Evolutionary conservation across 2,329 filamentous ascomycete species (phyloP).

Genomic region (Stagonosporopsis tanaceti): DNA sequence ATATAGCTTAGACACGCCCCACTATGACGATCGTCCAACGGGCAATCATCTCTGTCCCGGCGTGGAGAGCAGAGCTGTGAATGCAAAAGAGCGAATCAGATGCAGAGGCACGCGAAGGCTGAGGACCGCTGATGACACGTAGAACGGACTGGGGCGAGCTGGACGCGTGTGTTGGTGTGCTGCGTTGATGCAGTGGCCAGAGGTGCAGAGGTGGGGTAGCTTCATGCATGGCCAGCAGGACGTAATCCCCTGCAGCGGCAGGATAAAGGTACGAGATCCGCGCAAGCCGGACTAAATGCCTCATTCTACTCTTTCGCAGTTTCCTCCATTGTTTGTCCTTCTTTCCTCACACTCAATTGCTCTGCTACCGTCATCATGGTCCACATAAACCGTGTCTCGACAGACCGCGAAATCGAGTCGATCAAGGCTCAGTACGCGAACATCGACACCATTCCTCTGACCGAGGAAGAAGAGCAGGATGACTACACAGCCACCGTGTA

Average conservation of each 20-base stretch:
- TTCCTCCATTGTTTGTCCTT: not conserved
- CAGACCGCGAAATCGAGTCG: constrained; percentile 50
- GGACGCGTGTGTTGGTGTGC: constrained; percentile 15
- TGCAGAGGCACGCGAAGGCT: not conserved
- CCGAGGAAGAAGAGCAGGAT: constrained; percentile 50
- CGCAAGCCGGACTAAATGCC: constrained; percentile 13
- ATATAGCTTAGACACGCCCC: constrained; percentile 26
- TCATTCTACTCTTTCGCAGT: constrained; percentile 12
- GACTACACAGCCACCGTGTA: constrained; percentile 83
- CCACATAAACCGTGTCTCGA: constrained; percentile 57
- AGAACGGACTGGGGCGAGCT: constrained; percentile 15
- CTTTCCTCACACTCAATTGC: constrained; percentile 6
- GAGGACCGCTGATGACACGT: constrained; percentile 7
- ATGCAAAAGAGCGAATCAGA: not conserved
- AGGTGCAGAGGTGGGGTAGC: constrained; percentile 12
- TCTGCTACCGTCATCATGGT: constrained; percentile 52
- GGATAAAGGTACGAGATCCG: constrained; percentile 5
- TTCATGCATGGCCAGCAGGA: constrained; percentile 13
- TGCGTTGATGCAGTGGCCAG: constrained; percentile 6
- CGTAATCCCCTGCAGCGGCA: constrained; percentile 16
- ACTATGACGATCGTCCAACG: constrained; percentile 25
- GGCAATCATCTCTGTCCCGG: not conserved
- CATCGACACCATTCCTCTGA: constrained; percentile 36
- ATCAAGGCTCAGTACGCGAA: constrained; percentile 30
- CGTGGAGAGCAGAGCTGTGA: not conserved